These are phyloP conservation scores for Colletotrichum sublineola DNA, from an alignment of 2,329 filamentous ascomycete species.

Conservation along the genomic window DNA sequence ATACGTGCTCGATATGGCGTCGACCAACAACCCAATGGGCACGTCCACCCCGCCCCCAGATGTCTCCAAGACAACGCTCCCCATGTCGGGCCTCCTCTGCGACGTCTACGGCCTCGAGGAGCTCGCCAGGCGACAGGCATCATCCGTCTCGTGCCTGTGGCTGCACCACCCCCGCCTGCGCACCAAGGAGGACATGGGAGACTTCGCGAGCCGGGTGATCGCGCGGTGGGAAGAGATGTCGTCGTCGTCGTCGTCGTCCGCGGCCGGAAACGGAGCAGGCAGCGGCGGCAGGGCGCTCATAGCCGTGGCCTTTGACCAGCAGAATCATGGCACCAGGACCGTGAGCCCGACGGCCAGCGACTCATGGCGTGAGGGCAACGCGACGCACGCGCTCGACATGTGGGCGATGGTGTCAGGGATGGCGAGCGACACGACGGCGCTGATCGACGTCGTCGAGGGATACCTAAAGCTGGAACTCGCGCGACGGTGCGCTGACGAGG, in stretches of 20 bases:
- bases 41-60: constrained; percentile 55
- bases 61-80: constrained; percentile 75
- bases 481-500: constrained; percentile 36
- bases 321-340: constrained; percentile 86
- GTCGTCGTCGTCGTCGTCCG: constrained; percentile 31
- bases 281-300: constrained; percentile 71
- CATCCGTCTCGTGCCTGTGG: constrained; percentile 84
- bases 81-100: constrained; percentile 82
- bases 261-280: background rate
- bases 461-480: constrained; percentile 74
- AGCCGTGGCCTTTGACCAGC: constrained; percentile 88
- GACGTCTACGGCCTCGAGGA: constrained; percentile 87
- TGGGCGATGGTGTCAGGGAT: constrained; percentile 81
- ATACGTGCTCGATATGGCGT: constrained; percentile 44
- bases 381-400: constrained; percentile 91
- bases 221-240: constrained; percentile 67
- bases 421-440: constrained; percentile 77
- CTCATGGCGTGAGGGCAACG: constrained; percentile 84
- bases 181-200: constrained; percentile 79
- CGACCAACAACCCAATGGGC: constrained; percentile 43
- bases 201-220: constrained; percentile 77
- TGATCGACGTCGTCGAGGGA: constrained; percentile 83
- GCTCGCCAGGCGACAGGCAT: constrained; percentile 61
- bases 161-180: constrained; percentile 85
- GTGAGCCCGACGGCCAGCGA: constrained; percentile 78